A percentile compares a stretch with the other conserved stretches of the same genome.
These are phyloP conservation scores for Boletus calvinii DNA, from an alignment of 1,284 basidiomycete genomes.

Conservation along the genomic window DNA sequence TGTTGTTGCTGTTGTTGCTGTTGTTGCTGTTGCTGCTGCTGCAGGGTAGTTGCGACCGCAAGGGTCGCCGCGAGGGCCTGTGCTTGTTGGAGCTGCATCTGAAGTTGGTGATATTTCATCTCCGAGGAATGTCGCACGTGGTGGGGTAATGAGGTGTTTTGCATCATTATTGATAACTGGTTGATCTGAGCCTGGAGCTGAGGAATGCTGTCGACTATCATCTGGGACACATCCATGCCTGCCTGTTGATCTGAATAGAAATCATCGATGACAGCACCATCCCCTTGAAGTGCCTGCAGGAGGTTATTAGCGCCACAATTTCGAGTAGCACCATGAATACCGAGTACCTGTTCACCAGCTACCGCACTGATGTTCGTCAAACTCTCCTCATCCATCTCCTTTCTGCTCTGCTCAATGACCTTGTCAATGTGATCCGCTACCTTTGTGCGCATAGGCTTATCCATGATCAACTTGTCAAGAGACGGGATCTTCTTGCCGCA, in stretches of 20 bases:
- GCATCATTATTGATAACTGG: constrained; percentile 73
- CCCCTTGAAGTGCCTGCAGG: constrained; percentile 28
- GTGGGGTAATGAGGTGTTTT: constrained; percentile 67
- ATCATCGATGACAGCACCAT: constrained; percentile 48
- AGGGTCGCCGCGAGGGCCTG: constrained; percentile 64
- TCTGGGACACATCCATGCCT: constrained; percentile 65
- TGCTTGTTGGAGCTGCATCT: constrained; percentile 74
- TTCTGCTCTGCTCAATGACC: constrained; percentile 80
- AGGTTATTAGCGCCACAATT: constrained; percentile 6
- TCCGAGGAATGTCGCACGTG: constrained; percentile 76
- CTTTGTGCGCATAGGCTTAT: constrained; percentile 74
- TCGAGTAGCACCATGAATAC: not conserved
- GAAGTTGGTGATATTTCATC: constrained; percentile 72
- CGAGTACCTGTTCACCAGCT: constrained; percentile 27
- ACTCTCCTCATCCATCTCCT: constrained; percentile 58
- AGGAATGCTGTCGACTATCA: constrained; percentile 68
- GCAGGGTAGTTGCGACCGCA: constrained; percentile 49
- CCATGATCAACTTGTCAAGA: constrained; percentile 78
- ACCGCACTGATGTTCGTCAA: not conserved
- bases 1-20: constrained; percentile 34
- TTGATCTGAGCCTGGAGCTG: constrained; percentile 77
- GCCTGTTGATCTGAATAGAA: constrained; percentile 65
- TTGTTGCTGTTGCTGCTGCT: constrained; percentile 42
- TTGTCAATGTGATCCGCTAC: constrained; percentile 82
- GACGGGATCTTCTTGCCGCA: constrained; percentile 85